phyloP scores from a whole-genome alignment of 139 green algal genomes.

The Spirogloea muscicola region DNA sequence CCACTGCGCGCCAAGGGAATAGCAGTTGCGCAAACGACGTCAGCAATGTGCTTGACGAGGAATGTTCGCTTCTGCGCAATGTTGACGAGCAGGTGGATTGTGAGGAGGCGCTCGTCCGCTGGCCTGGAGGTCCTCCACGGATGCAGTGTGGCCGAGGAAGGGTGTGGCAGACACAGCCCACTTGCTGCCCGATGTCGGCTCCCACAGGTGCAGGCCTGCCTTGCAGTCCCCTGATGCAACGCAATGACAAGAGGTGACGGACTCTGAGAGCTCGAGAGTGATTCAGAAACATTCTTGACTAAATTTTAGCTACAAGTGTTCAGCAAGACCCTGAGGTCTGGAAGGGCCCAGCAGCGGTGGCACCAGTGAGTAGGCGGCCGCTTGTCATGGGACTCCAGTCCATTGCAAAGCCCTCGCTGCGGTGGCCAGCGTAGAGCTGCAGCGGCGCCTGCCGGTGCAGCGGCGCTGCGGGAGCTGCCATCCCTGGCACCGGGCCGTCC shows the following conservation, averaged over 20 bases:
- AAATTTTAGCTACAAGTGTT: too few species aligned
- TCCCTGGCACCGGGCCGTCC: not conserved
- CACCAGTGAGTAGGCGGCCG: constrained; percentile 69
- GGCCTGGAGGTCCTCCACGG: constrained; percentile 82
- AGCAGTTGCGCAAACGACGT: too few species aligned
- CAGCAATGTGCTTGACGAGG: too few species aligned
- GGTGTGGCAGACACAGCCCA: constrained; percentile 59
- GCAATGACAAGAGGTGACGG: too few species aligned
- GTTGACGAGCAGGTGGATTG: too few species aligned
- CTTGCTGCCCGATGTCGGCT: constrained; percentile 64
- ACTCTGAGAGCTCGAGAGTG: too few species aligned
- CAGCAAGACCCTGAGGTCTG: too few species aligned
- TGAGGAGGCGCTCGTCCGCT: not conserved
- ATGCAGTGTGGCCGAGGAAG: constrained; percentile 57
- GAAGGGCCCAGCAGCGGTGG: not conserved
- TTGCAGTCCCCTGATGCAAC: constrained; percentile 66
- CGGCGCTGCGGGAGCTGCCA: too few species aligned
- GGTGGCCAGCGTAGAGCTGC: constrained; percentile 51
- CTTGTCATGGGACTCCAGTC: constrained; percentile 82
- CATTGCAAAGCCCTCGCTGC: constrained; percentile 85
- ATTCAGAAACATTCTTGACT: too few species aligned
- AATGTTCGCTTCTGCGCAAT: too few species aligned
- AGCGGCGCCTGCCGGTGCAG: constrained; percentile 36
- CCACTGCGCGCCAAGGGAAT: too few species aligned
- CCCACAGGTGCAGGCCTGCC: constrained; percentile 79